Base-by-base conservation (phyloP, 164 flowering plant genomes). In the Stephania cephalantha region DNA sequence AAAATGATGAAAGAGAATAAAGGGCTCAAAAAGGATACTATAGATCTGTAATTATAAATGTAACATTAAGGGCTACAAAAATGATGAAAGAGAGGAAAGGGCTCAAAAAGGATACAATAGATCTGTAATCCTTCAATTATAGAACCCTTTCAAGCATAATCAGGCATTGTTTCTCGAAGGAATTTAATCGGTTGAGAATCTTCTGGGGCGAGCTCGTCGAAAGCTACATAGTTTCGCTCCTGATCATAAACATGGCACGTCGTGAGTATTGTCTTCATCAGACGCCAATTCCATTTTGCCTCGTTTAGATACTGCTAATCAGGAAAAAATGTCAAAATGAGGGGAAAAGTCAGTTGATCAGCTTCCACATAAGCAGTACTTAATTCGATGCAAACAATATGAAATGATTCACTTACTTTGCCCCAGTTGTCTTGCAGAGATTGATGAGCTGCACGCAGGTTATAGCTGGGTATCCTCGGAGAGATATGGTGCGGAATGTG, bases 211-310 rank as follows among this genome's bases (percentile, higher is more conserved):
- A 91, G 68, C 46, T 83, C 76, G 65, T 91, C 97, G 76, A 93
- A 93, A 35, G 89, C 68, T 35, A 90, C 61, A 74, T 93, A 81
- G 55, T 95, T 95, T 70, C 85, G 77, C 75, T 93, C 87, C 83
- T 90, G 76, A 72, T 82, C 74, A 75, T 93, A 93, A 17, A 95
- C 83, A 83, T 95, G 99, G 81, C 99, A 95, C 9, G 74, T 71
- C 17, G 98, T 95, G 91, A 95, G 73, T 78, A 93, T 95, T 15
- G 94, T 93, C 92, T 91, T 93, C 99, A 95, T 93, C 53, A 95
- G 73, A 18, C 96, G 94, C 99, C 99, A 95, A 76, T 90, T 95
- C 99, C 99, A 95, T 31, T 81, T 78, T 1, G 97, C 97, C 84
- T 90, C 91, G 52, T 91, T 93, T 83, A 91, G 73, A 80, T 95